A percentile compares a stretch with the other conserved stretches of the same genome.
phyloP scores from a whole-genome alignment of 2,329 filamentous ascomycete genomes.

The Beauveria varroae region DNA sequence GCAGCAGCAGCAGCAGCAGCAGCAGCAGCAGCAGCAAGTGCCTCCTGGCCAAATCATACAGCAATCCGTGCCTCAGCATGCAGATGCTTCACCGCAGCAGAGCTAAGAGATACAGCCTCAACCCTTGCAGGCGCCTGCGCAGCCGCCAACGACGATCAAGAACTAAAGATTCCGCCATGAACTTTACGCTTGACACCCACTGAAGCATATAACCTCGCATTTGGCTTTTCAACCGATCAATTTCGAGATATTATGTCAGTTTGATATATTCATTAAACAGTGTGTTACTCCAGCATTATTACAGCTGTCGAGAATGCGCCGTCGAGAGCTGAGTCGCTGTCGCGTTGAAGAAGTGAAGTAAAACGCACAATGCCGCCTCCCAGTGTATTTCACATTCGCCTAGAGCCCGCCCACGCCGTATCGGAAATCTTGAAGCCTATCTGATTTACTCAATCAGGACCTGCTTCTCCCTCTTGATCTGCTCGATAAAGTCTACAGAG shows the following conservation, averaged over 20 bases:
- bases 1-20: constrained; percentile 8
- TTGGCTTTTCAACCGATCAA: not conserved
- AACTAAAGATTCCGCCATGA: not conserved
- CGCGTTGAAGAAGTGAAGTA: not conserved
- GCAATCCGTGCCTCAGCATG: not conserved
- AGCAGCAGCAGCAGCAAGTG: not conserved
- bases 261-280: not conserved
- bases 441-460: constrained; percentile 29
- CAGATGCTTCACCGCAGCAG: not conserved
- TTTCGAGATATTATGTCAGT: not conserved
- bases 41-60: not conserved
- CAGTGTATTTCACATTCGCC: not conserved
- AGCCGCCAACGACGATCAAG: not conserved
- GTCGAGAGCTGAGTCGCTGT: not conserved
- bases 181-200: not conserved
- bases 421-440: too few relatives aligned
- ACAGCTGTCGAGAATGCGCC: not conserved
- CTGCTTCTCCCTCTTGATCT: constrained; percentile 58
- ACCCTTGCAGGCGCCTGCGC: not conserved
- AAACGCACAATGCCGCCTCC: not conserved
- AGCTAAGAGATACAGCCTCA: not conserved
- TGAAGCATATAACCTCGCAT: not conserved
- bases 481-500: constrained; percentile 45
- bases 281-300: not conserved
- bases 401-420: not conserved